Base-by-base conservation (phyloP, 345 rosid genomes). In the Angophora floribunda region DNA sequence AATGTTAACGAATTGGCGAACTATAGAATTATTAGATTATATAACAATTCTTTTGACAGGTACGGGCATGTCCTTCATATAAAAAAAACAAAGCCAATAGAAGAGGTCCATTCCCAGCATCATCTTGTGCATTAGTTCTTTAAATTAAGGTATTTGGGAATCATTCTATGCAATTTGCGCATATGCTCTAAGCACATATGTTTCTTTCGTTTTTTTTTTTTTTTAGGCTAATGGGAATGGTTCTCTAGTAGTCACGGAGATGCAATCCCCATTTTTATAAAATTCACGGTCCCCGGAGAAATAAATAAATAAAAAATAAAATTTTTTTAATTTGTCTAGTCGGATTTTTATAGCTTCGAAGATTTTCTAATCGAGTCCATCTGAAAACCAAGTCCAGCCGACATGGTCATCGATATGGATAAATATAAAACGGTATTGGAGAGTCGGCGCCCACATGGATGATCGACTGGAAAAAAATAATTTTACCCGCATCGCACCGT, bases 301-400 rank as follows among this genome's bases (percentile, higher is more conserved):
- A 51, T 12, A 51, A 51, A 51, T 51, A 13, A 51, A 51, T 36
- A 4, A 36, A 36, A 36, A 36, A 36, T 36, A 4, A 4, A 36
- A 11, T 59, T 5, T 26, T 59, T 59, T 59, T 0, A 11, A 59
- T 26, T 3, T 13, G 7, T 63, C 36, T 63, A 6, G 70, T 13
- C 4, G 1, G 4, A 13, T 63, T n/a, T 63, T n/a, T 63, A 1
- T 3, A 63, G 30, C 14, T n/a, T 63, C 5, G 4, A 4, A 9
- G n/a, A 63, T 1, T n/a, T n/a, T n/a, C 19, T n/a, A 0, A 13
- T n/a, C 36, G 6, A 0, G 2, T 3, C 15, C 75, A 63, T n/a
- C 19, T 0, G 75, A n/a, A 36, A 36, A 7, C 75, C 9, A 13
- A 1, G 7, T n/a, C 30, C 17, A 3, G 13, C 13, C 13, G 15